Conservation (phyloP, 306 rosid species). For the Crataegus laevigata region DNA sequence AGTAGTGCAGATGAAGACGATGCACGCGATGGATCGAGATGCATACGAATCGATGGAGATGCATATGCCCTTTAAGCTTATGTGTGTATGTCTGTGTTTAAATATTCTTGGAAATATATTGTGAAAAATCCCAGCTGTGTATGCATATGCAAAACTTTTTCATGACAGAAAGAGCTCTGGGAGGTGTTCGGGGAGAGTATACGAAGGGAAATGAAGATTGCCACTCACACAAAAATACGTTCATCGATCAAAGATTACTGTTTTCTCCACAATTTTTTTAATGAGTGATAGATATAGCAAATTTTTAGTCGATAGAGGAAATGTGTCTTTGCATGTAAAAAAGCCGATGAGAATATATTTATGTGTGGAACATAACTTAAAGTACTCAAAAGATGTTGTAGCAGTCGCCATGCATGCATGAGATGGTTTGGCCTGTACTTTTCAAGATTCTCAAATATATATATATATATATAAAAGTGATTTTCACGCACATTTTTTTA, state of each 20-base stretch:
- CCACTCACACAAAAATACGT: not conserved
- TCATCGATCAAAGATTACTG: not conserved
- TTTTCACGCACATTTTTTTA: too few species aligned
- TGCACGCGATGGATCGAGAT: not conserved
- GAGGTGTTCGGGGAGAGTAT: not conserved
- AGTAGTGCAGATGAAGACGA: conserved; percentile 19
- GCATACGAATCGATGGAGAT: not conserved
- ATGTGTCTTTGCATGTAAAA: not conserved
- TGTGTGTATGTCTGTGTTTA: conserved; percentile 16
- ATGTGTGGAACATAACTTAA: not conserved
- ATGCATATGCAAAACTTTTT: not conserved
- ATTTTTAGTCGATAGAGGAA: not conserved
- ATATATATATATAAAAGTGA: not conserved
- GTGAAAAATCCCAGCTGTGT: not conserved
- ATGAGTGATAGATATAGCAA: not conserved
- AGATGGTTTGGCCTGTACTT: conserved; percentile 17
- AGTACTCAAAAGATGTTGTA: not conserved
- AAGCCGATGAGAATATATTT: not conserved
- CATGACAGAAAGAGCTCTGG: not conserved
- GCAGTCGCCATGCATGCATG: conserved; percentile 22
- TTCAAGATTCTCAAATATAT: conserved; percentile 28
- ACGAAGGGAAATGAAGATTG: not conserved
- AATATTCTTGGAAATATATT: conserved; percentile 14
- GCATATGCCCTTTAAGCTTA: not conserved
- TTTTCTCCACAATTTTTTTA: not conserved